Evolutionary conservation across 257 asterid genomes (phyloP), one percentile per base, ranked within the genome.

Genomic region (Forsythia viridissima): DNA sequence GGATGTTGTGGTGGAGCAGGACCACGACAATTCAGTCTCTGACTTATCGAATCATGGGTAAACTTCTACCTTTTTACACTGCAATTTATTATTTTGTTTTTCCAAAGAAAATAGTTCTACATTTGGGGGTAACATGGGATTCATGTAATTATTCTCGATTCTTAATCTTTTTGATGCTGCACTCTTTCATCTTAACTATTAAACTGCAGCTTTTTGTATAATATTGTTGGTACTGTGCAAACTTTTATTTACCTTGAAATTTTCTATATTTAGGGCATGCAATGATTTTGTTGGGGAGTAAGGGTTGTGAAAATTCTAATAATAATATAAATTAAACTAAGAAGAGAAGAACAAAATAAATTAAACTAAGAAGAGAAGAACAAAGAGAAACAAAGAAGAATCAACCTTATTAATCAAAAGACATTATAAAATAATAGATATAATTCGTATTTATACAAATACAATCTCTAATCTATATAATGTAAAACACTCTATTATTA

Each of bases 31-130:
- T 82, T 81, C 84, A 9, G 85, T 69, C 41, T 36, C 88, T 42
- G 85, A 80, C 43, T 40, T 82, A 76, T 84, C 78, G 51, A 88
- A 85, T 84, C 86, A 86, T 44, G 83, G 89, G 96, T 89, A 89
- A 11, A 51, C 5, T 36, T 66, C 34, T 21, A 5, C 44, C 20
- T 75, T 79, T 55, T 42, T 68, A 63, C 74, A 59, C 39, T 71
- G 38, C 24, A 52, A 38, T 72, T 72, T 55, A 16, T 43, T 11
- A 8, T 48, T 48, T 21, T 15, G 57, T n/a, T 11, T 30, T 4
- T 21, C 16, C 0, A n/a, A 41, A 24, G 73, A 46, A n/a, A n/a
- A 43, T 59, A 18, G 76, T 59, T 41, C 39, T 76, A 38, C 70
- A 37, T 15, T 51, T 70, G 71, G 65, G 24, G 30, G 68, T 70